A percentile compares a stretch with the other conserved stretches of the same genome.
phyloP scores from a whole-genome alignment of 495 filamentous ascomycete genomes.

The Amphirosellinia nigrospora region DNA sequence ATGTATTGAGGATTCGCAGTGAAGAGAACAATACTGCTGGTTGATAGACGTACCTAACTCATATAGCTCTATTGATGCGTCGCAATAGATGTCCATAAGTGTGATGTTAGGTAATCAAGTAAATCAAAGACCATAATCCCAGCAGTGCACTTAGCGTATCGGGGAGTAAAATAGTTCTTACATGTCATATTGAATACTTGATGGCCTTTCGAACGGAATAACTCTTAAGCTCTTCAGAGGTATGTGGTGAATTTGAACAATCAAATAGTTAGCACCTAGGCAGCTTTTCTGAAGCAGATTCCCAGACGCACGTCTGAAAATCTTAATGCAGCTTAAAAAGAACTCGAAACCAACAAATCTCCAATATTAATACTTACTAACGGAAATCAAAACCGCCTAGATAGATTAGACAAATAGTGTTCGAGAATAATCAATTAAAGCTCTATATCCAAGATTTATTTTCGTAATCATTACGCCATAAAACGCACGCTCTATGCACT shows the following conservation, averaged over 20 bases:
- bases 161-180: neutral
- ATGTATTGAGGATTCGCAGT: neutral
- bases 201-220: neutral
- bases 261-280: too few relatives aligned
- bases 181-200: neutral
- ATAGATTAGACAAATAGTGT: neutral
- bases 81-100: neutral
- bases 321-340: neutral
- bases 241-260: too few relatives aligned
- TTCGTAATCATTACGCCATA: constrained; percentile 26
- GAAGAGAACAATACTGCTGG: neutral
- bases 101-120: neutral
- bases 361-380: too few relatives aligned
- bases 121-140: neutral
- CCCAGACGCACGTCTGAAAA: neutral
- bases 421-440: constrained; percentile 3
- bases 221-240: neutral
- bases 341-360: too few relatives aligned
- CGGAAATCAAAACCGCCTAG: neutral
- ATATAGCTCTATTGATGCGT: neutral
- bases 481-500: constrained; percentile 21
- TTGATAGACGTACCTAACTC: neutral
- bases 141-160: neutral
- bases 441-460: neutral
- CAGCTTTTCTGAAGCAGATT: neutral